These are phyloP conservation scores for Ascocoryne sarcoides DNA, from an alignment of 2,329 filamentous ascomycete species.

Conservation along the genomic window DNA sequence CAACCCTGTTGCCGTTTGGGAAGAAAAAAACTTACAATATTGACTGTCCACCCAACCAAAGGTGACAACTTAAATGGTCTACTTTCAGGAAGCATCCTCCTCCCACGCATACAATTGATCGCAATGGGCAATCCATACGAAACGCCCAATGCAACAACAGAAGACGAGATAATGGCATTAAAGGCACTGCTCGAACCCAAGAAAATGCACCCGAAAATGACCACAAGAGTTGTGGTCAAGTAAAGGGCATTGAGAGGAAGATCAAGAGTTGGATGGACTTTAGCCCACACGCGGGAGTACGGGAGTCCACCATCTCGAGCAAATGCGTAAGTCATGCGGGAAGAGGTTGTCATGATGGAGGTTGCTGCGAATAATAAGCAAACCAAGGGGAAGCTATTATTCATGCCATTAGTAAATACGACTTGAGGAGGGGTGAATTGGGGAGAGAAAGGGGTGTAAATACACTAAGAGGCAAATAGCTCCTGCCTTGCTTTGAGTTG, in stretches of 20 bases:
- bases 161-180: conserved; percentile 61
- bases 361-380: conserved; percentile 57
- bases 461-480: conserved; percentile 21
- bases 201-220: conserved; percentile 62
- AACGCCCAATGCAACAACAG: conserved; percentile 62
- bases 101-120: conserved; percentile 58
- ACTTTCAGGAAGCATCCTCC: conserved; percentile 52
- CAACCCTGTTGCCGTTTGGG: too few species aligned
- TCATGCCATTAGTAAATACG: too few species aligned
- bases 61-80: conserved; percentile 48
- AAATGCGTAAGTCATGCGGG: conserved; percentile 60
- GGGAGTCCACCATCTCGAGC: conserved; percentile 58
- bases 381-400: conserved; percentile 44
- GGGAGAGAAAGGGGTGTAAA: too few species aligned
- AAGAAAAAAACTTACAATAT: conserved; percentile 35
- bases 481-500: conserved; percentile 32
- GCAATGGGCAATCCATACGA: conserved; percentile 66
- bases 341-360: conserved; percentile 56
- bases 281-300: conserved; percentile 48
- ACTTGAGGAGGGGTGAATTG: too few species aligned
- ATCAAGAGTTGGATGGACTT: conserved; percentile 50
- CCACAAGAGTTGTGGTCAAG: conserved; percentile 49
- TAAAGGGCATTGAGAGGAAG: conserved; percentile 60
- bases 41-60: conserved; percentile 49
- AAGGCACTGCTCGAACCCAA: conserved; percentile 58